A percentile compares a stretch with the other conserved stretches of the same genome.
Conservation (phyloP, 2,329 filamentous ascomycete species). For the Orbilia oligospora region DNA sequence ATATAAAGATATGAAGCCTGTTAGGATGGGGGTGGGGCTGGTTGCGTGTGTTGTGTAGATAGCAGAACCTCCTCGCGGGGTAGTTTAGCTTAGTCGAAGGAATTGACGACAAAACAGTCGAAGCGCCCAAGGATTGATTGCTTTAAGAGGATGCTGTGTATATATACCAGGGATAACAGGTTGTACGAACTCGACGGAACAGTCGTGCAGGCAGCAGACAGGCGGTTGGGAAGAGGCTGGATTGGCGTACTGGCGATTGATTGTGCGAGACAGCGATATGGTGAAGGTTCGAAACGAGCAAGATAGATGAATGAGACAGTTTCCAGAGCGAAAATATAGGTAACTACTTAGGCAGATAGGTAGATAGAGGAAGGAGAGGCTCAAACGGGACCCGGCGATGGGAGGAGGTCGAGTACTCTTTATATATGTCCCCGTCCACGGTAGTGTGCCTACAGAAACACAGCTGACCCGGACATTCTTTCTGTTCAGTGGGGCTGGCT, state of each 20-base stretch:
- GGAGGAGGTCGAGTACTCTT: slow-evolving; percentile 49
- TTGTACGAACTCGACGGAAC: slow-evolving; percentile 43
- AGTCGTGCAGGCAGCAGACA: slow-evolving; percentile 40
- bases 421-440: slow-evolving; percentile 49
- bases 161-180: slow-evolving; percentile 41
- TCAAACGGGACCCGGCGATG: slow-evolving; percentile 49
- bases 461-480: slow-evolving; percentile 60
- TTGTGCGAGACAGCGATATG: slow-evolving; percentile 24
- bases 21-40: slow-evolving; percentile 32
- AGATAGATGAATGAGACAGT: slow-evolving; percentile 55
- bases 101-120: slow-evolving; percentile 46
- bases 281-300: slow-evolving; percentile 34
- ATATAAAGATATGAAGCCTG: slow-evolving; percentile 49
- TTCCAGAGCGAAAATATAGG: slow-evolving; percentile 11
- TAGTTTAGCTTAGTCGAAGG: slow-evolving; percentile 35
- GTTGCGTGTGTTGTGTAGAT: slow-evolving; percentile 45
- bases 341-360: background rate
- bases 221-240: background rate
- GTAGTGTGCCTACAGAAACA: slow-evolving; percentile 55
- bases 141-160: slow-evolving; percentile 37
- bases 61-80: slow-evolving; percentile 36
- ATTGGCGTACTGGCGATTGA: slow-evolving; percentile 42
- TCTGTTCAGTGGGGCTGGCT: slow-evolving; percentile 55
- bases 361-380: slow-evolving; percentile 25
- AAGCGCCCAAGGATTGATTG: slow-evolving; percentile 61